These are phyloP conservation scores for Coemansia sp. DNA, from an alignment of 192 early-diverging fungal species.

Conservation along the genomic window DNA sequence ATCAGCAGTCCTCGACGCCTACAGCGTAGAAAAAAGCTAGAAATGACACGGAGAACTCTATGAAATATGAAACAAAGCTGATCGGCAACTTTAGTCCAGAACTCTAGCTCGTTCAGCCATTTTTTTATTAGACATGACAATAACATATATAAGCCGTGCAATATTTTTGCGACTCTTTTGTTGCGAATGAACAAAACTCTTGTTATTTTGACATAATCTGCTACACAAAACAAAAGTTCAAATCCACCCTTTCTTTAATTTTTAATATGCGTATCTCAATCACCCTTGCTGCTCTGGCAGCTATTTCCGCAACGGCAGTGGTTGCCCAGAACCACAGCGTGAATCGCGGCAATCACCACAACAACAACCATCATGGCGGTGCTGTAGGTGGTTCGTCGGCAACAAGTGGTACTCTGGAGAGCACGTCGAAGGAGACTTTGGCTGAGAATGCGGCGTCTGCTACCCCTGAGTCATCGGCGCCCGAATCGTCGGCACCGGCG, in stretches of 20 bases:
- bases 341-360: too few relatives aligned
- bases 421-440: not conserved
- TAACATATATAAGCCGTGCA: not conserved
- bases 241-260: not conserved
- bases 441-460: not conserved
- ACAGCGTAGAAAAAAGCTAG: not conserved
- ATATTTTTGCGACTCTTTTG: not conserved
- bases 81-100: too few relatives aligned
- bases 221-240: too few relatives aligned
- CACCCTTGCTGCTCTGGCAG: slow-evolving; percentile 35
- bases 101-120: too few relatives aligned
- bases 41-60: too few relatives aligned
- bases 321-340: too few relatives aligned
- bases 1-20: not conserved
- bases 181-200: not conserved
- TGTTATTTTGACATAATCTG: slow-evolving; percentile 1
- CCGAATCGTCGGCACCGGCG: not conserved
- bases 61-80: not conserved
- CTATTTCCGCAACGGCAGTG: slow-evolving; percentile 28
- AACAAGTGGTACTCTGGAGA: not conserved
- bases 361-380: not conserved
- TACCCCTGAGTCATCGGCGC: not conserved
- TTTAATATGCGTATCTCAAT: slow-evolving; percentile 29
- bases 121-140: not conserved
- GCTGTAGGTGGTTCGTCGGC: not conserved